Evolutionary conservation across 148 eudicot species (phyloP), one percentile per base, ranked within the genome.

Genomic region (Limonium bicolor): DNA sequence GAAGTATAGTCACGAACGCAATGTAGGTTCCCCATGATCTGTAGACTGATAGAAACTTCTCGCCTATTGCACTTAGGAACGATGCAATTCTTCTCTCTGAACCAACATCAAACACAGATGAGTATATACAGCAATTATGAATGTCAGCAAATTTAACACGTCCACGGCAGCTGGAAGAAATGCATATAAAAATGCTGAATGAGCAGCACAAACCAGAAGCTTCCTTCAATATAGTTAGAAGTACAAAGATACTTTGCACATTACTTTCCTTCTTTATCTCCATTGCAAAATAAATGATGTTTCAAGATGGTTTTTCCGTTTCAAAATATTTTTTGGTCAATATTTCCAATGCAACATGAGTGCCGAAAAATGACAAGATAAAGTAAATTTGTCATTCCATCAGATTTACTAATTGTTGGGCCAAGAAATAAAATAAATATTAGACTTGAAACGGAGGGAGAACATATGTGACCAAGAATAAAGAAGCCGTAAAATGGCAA

Each of bases 21-120:
- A 90, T 67, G 59, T 90, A 90, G 40, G 94, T 85, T 36, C 99
- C 99, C 63, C 77, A 78, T 49, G 99, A 90, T 50, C 86, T 62
- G 56, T 90, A 90, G 5, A 78, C 36, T 21, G 80, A 66, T 42
- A 78, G 66, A 60, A 78, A 75, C 42, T 69, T 80, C 72, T 71
- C 69, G 47, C 95, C 95, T 28, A 90, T 66, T 24, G 93, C 72
- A 81, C 73, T 72, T 50, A 90, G 71, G 54, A 84, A 90, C 55
- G 78, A 66, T 37, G 99, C 95, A 45, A 90, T 70, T 62, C 70
- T 76, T 60, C 88, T 85, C 63, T 90, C 99, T 90, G 94, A 22
- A 72, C 61, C 57, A 51, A 64, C 13, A 54, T 22, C 24, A 60
- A 51, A 41, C 26, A 51, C 27, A 54, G 14, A 46, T 55, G 6